Conservation (phyloP, 2,329 filamentous ascomycete genomes). For the Graphium sp. region DNA sequence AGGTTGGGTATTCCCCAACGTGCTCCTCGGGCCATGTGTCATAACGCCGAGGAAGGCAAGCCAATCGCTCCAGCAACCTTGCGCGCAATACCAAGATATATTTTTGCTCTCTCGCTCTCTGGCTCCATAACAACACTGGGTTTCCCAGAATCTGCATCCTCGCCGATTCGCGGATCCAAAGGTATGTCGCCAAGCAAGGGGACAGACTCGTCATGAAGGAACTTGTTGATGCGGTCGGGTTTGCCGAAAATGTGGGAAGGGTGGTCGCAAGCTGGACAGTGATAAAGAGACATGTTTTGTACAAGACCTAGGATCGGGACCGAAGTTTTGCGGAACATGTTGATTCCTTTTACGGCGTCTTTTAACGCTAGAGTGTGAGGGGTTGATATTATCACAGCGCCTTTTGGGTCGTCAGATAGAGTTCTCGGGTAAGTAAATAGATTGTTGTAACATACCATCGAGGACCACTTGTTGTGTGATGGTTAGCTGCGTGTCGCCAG, state of each 20-base stretch:
- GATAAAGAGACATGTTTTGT: slow-evolving; percentile 80
- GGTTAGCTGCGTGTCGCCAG: slow-evolving; percentile 90
- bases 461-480: slow-evolving; percentile 89
- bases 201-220: slow-evolving; percentile 58
- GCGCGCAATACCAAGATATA: slow-evolving; percentile 57
- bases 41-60: too few species aligned
- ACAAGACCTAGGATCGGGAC: slow-evolving; percentile 75
- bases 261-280: slow-evolving; percentile 61
- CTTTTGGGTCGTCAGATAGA: slow-evolving; percentile 16
- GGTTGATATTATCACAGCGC: slow-evolving; percentile 76
- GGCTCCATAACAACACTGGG: slow-evolving; percentile 85
- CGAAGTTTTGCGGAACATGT: slow-evolving; percentile 78
- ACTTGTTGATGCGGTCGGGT: slow-evolving; percentile 42
- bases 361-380: slow-evolving; percentile 86
- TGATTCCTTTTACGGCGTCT: slow-evolving; percentile 80
- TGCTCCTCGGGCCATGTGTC: too few species aligned
- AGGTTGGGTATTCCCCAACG: too few species aligned
- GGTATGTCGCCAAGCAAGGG: slow-evolving; percentile 81
- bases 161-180: slow-evolving; percentile 70
- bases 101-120: slow-evolving; percentile 50
- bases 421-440: slow-evolving; percentile 2
- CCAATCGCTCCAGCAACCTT: slow-evolving; percentile 28
- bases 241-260: slow-evolving; percentile 61
- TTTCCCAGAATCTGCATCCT: slow-evolving; percentile 72
- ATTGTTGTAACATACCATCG: slow-evolving; percentile 38